These are phyloP conservation scores for Zhuliangozyma parablackwelliae DNA, from an alignment of 1,139 yeast species.

Conservation along the genomic window DNA sequence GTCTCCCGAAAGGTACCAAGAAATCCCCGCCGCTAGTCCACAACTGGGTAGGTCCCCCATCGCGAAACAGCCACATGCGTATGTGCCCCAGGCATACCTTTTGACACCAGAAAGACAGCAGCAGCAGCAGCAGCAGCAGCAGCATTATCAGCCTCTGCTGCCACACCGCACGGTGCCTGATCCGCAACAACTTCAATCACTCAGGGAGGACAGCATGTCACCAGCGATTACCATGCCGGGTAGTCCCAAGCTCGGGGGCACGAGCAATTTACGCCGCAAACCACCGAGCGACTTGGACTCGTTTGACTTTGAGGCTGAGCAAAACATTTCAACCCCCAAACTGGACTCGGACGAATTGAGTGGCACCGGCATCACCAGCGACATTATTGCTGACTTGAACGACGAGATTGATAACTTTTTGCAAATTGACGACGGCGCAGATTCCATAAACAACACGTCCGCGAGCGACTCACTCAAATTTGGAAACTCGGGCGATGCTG, in stretches of 20 bases:
- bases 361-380: slow-evolving; percentile 4
- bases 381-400: slow-evolving; percentile 10
- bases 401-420: slow-evolving; percentile 11
- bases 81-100: too few relatives aligned
- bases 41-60: too few relatives aligned
- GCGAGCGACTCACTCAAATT: not conserved
- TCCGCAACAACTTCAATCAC: too few relatives aligned
- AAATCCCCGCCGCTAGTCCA: too few relatives aligned
- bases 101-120: not conserved
- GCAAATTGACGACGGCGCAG: slow-evolving; percentile 3
- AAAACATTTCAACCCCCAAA: not conserved
- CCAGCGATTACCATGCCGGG: too few relatives aligned
- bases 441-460: not conserved
- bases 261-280: slow-evolving; percentile 12
- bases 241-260: too few relatives aligned
- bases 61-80: too few relatives aligned
- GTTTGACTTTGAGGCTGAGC: slow-evolving; percentile 5
- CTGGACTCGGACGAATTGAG: not conserved
- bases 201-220: too few relatives aligned
- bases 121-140: not conserved
- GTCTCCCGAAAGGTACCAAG: too few relatives aligned
- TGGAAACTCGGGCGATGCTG: not conserved
- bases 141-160: not conserved
- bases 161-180: too few relatives aligned
- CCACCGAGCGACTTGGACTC: slow-evolving; percentile 19